Evolutionary conservation across 345 rosid species (phyloP).

Genomic region (Aegle marmelos): DNA sequence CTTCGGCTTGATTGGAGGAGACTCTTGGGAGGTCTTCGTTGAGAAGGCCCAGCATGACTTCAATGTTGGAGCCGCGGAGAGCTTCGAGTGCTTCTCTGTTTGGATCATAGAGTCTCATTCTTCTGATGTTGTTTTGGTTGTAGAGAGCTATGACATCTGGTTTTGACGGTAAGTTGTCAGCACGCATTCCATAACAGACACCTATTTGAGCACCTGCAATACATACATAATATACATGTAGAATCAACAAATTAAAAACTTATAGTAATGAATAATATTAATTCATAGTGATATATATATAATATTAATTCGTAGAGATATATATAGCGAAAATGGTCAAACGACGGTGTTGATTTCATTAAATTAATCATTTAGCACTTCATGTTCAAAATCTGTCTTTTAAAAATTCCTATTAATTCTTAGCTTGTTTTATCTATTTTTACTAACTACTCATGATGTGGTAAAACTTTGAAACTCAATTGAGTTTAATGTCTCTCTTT

Average conservation of each 20-base stretch:
- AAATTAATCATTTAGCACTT: no score
- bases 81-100: conserved; percentile 37
- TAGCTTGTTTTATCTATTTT: no score
- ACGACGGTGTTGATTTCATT: no score
- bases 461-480: background rate
- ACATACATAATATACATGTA: no score
- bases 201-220: conserved; percentile 50
- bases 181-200: conserved; percentile 63
- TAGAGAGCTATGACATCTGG: conserved; percentile 48
- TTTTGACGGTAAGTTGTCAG: conserved; percentile 47
- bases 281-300: no score
- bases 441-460: background rate
- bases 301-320: no score
- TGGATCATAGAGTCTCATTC: conserved; percentile 39
- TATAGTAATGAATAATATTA: no score
- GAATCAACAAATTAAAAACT: background rate
- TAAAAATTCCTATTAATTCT: no score
- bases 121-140: conserved; percentile 35
- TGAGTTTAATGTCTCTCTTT: no score
- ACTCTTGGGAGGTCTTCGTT: conserved; percentile 27
- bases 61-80: conserved; percentile 45
- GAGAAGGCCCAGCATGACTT: conserved; percentile 48
- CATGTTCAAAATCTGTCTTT: no score
- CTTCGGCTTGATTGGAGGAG: conserved; percentile 43
- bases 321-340: no score